Base-by-base conservation (phyloP, 805 yeast genomes). In the Yamadazyma kitorensis region DNA sequence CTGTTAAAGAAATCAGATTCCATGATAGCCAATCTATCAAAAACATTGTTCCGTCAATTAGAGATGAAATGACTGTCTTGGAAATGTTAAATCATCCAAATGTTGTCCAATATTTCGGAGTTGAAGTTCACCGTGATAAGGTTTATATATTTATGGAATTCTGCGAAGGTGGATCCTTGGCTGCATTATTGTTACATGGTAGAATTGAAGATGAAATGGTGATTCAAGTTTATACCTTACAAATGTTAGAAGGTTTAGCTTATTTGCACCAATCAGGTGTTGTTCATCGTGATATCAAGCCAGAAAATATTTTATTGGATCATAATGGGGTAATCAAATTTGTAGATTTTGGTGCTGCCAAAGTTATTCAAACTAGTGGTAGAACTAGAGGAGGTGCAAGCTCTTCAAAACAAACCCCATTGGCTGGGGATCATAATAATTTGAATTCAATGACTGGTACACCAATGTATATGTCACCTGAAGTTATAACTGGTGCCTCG, bases 381-480 rank as follows among this genome's bases (percentile, higher is more conserved):
- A 53, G 61, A 22, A 70, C 74, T 0, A 48, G 68, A 35, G 57
- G 33, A 7, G 41, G 49, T 8, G 45, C 55, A 31, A n/a, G n/a
- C n/a, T 35, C 36, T 9, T 25, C 43, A 11, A 36, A 35, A 27
- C 38, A 26, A 34, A 34, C 39, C 2, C 33, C 20, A 26, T 46
- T 33, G 10, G 40, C 41, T n/a, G 36, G 48, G 2, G 27, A 34
- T 22, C 41, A 41, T 22, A 40, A 37, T 30, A 62, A 70, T 45
- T 65, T 74, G 41, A 63, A 60, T 30, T 65, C 75, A 18, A 72
- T 84, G 68, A 80, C 95, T 2, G 98, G 98, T 24, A 93, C 98
- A 0, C 98, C 98, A 11, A 93, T 91, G 97, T 93, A 93, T 61
- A 91, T 93, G 98, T 87, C 98, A 0, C 98, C 98, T 0, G 98